Evolutionary conservation across 129 eudicot species (phyloP).

Genomic region (Ambrosia trifida): DNA sequence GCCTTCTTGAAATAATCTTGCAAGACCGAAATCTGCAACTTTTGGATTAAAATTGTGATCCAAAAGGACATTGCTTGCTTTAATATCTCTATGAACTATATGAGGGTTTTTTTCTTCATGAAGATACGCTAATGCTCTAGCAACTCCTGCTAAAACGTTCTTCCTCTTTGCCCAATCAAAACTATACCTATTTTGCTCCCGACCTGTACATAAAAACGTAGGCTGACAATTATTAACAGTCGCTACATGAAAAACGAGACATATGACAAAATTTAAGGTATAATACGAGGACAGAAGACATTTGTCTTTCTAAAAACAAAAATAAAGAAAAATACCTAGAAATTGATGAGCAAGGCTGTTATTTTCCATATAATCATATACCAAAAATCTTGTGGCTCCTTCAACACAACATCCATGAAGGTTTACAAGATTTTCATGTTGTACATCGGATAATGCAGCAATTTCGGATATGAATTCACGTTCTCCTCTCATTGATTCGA

Average conservation of each 20-base stretch:
- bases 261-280: neutral
- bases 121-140: slow-evolving; percentile 73
- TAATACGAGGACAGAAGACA: no score
- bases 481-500: slow-evolving; percentile 82
- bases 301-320: neutral
- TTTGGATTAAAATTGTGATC: slow-evolving; percentile 68
- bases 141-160: slow-evolving; percentile 58
- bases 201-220: slow-evolving; percentile 40
- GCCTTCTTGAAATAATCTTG: slow-evolving; percentile 63
- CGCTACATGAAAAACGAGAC: neutral
- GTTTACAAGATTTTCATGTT: slow-evolving; percentile 76
- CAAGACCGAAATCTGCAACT: slow-evolving; percentile 83
- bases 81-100: slow-evolving; percentile 78
- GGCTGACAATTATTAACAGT: neutral
- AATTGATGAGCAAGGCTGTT: slow-evolving; percentile 63
- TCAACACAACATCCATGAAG: slow-evolving; percentile 77
- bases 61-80: slow-evolving; percentile 81
- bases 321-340: slow-evolving; percentile 47
- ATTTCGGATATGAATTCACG: slow-evolving; percentile 82
- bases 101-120: slow-evolving; percentile 77
- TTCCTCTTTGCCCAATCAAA: slow-evolving; percentile 65
- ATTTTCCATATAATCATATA: slow-evolving; percentile 84
- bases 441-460: slow-evolving; percentile 61
- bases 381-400: slow-evolving; percentile 65
- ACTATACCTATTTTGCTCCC: slow-evolving; percentile 48